phyloP scores from a whole-genome alignment of 1,139 yeast species.

The Candida tropicalis region DNA sequence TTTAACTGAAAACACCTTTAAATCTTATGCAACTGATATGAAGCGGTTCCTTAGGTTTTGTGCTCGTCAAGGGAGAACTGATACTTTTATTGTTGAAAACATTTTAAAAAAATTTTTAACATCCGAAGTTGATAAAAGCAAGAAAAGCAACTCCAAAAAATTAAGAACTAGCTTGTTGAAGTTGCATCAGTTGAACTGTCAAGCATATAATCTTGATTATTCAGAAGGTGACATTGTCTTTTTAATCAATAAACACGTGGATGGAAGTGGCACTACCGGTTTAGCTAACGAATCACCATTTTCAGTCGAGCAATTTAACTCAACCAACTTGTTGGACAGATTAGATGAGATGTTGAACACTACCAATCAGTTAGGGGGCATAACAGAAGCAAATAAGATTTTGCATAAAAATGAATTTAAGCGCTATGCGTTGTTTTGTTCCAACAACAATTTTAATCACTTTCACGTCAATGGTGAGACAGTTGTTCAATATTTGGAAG shows the following conservation, averaged over 20 bases:
- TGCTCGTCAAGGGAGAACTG: conserved; percentile 17
- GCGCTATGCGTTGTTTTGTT: conserved; percentile 18
- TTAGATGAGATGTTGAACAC: conserved; percentile 13
- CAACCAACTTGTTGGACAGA: conserved; percentile 11
- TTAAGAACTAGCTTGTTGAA: conserved; percentile 18
- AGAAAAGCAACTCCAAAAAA: conserved; percentile 13
- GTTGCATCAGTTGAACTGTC: conserved; percentile 18
- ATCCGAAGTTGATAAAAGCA: conserved; percentile 14
- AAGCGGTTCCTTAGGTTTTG: conserved; percentile 17
- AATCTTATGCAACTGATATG: conserved; percentile 19
- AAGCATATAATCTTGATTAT: conserved; percentile 17
- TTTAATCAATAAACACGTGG: conserved; percentile 30
- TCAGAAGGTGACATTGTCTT: conserved; percentile 60
- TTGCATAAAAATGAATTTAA: conserved; percentile 17
- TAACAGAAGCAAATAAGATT: conserved; percentile 16
- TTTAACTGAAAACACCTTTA: conserved; percentile 17
- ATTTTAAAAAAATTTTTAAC: conserved; percentile 16
- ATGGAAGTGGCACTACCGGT: conserved; percentile 4
- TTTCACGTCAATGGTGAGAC: conserved; percentile 16
- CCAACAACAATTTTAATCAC: conserved; percentile 13
- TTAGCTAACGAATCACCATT: not conserved
- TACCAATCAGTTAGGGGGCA: conserved; percentile 13
- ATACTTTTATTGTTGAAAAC: conserved; percentile 15
- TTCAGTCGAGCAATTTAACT: not conserved
- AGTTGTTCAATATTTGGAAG: conserved; percentile 13